Percentiles rank a stretch among this genome's conserved stretches.
These are phyloP conservation scores for Perkinsus chesapeaki DNA, from an alignment of 169 alveolate genomes.

Conservation along the genomic window DNA sequence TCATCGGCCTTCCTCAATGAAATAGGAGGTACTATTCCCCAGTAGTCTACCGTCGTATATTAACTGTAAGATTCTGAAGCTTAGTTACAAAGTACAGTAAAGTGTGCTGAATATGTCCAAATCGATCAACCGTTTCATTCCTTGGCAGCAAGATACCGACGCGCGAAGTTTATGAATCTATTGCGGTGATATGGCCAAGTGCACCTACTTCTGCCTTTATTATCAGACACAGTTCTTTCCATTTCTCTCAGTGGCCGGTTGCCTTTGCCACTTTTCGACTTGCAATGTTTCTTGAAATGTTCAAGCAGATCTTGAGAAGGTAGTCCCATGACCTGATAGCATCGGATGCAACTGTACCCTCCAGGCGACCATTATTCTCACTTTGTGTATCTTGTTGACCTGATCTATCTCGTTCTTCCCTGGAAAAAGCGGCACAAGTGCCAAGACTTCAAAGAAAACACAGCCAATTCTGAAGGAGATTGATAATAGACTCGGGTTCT, in stretches of 20 bases:
- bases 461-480: neutral
- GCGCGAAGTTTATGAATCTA: no score
- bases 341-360: neutral
- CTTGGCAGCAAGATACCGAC: no score
- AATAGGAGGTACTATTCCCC: no score
- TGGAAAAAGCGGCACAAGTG: slow-evolving; percentile 73
- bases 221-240: neutral
- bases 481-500: neutral
- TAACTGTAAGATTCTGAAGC: no score
- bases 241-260: neutral
- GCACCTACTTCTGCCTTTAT: neutral
- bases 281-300: neutral
- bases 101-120: no score
- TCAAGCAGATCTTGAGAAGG: neutral
- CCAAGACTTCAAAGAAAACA: slow-evolving; percentile 52
- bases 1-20: no score
- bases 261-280: neutral
- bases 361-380: slow-evolving; percentile 46
- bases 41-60: no score
- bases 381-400: slow-evolving; percentile 60
- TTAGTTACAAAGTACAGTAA: no score
- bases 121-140: no score
- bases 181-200: no score
- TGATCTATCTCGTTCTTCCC: slow-evolving; percentile 72
- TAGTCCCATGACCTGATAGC: neutral